phyloP scores from a whole-genome alignment of 352 stramenopile genomes.

The Pythium rhizo-oryzae region DNA sequence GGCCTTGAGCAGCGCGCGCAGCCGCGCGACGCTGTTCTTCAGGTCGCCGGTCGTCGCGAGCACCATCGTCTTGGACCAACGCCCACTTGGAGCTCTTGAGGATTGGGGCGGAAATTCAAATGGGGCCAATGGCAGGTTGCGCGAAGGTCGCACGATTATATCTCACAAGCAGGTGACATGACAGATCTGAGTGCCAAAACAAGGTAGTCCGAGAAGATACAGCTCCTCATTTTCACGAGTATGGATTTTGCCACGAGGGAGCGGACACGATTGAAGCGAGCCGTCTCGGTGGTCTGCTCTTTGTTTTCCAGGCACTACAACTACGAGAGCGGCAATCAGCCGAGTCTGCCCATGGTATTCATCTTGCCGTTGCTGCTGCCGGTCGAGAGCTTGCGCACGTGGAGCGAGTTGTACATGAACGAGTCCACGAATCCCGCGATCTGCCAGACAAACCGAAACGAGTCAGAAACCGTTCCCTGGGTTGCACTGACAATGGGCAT shows the following conservation, averaged over 20 bases:
- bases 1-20: constrained; percentile 56
- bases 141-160: constrained; percentile 26
- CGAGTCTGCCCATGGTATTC: constrained; percentile 30
- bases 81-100: no score
- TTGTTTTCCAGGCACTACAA: no score
- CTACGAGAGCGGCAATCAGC: background rate
- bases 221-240: background rate
- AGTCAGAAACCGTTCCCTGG: background rate
- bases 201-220: background rate
- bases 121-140: constrained; percentile 13
- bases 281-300: no score
- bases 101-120: background rate
- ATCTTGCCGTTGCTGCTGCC: constrained; percentile 24
- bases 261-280: no score
- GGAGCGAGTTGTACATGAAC: constrained; percentile 86
- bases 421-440: constrained; percentile 89
- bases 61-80: background rate
- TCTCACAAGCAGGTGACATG: background rate
- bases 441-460: constrained; percentile 28
- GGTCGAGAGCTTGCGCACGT: constrained; percentile 42
- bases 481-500: background rate
- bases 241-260: background rate
- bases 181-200: background rate
- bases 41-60: constrained; percentile 40
- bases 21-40: constrained; percentile 58